Conservation (phyloP, 108 stramenopile genomes). For the Nannochloropsis salina region DNA sequence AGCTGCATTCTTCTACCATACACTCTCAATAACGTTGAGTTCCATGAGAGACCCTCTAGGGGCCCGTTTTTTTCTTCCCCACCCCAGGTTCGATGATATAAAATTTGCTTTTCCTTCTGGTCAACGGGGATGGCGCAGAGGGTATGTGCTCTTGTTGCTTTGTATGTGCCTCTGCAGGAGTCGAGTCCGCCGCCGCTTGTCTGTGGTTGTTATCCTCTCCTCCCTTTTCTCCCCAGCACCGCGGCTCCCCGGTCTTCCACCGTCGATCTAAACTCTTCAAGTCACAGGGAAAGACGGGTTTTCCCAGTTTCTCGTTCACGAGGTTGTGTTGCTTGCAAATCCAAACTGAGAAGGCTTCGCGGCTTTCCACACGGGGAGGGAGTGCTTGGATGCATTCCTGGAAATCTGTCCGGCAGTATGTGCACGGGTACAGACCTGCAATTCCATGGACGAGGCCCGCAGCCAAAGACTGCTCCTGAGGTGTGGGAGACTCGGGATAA, state of each 20-base stretch:
- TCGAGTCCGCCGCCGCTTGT: neutral
- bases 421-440: constrained; percentile 55
- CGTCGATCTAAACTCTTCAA: constrained; percentile 36
- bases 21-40: too few species aligned
- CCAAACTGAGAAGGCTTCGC: constrained; percentile 33
- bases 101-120: neutral
- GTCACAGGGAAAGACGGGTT: constrained; percentile 44
- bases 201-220: neutral
- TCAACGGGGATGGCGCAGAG: neutral
- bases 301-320: constrained; percentile 57
- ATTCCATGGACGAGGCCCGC: constrained; percentile 41
- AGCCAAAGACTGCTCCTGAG: constrained; percentile 40
- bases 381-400: constrained; percentile 30
- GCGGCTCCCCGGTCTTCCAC: constrained; percentile 48
- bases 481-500: constrained; percentile 54
- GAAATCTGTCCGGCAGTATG: constrained; percentile 57
- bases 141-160: neutral
- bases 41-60: neutral
- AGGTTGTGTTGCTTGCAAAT: constrained; percentile 53
- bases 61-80: neutral
- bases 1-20: too few species aligned
- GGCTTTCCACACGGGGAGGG: constrained; percentile 44
- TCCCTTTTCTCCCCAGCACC: constrained; percentile 29
- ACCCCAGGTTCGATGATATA: constrained; percentile 14
- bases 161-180: neutral